phyloP scores from a whole-genome alignment of 1,284 basidiomycete genomes.

The Vanrija humicola region DNA sequence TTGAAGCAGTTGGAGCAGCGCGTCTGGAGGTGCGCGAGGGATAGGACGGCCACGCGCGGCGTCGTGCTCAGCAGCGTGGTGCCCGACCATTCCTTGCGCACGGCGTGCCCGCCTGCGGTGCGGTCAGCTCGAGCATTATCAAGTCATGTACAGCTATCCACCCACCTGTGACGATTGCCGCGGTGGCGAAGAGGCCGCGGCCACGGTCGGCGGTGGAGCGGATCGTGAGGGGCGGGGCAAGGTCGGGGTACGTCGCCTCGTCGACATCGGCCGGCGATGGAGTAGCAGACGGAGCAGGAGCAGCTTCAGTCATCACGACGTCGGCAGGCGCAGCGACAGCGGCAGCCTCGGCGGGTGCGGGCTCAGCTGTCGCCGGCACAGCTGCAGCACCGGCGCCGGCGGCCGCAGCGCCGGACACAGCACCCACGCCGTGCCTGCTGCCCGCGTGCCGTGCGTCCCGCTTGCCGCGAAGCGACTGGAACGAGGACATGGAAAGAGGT shows the following conservation, averaged over 20 bases:
- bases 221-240: slow-evolving; percentile 24
- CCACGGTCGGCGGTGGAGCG: slow-evolving; percentile 17
- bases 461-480: slow-evolving; percentile 7
- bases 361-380: not conserved
- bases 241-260: not conserved
- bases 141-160: not conserved
- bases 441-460: slow-evolving; percentile 5
- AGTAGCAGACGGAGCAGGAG: no score
- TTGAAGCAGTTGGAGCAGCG: slow-evolving; percentile 53
- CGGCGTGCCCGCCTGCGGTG: slow-evolving; percentile 51
- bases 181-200: slow-evolving; percentile 30
- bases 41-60: slow-evolving; percentile 65
- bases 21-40: slow-evolving; percentile 58
- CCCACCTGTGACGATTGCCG: slow-evolving; percentile 22
- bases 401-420: not conserved
- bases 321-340: no score
- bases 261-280: not conserved
- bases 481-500: slow-evolving; percentile 5
- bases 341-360: not conserved
- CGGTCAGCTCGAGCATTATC: not conserved
- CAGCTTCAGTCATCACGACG: not conserved
- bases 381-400: not conserved
- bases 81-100: no score
- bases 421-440: not conserved
- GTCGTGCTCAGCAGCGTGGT: slow-evolving; percentile 56